Evolutionary conservation across 139 green algal genomes (phyloP).

Genomic region (Zygnema cylindricum): DNA sequence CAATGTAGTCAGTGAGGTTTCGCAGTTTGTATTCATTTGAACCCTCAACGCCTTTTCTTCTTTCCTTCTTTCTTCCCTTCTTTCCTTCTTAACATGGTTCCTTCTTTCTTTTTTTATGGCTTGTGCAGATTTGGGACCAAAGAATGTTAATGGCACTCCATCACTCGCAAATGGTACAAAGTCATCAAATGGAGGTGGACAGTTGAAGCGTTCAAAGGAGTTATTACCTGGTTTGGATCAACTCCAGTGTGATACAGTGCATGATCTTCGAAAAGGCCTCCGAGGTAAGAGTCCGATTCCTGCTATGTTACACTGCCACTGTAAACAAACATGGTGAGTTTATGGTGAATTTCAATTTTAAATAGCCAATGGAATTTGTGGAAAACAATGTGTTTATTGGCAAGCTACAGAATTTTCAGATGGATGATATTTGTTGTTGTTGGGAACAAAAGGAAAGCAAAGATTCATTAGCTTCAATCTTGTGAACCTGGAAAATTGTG

Average conservation of each 20-base stretch:
- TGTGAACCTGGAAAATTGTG: too few species aligned
- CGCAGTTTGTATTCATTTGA: background rate
- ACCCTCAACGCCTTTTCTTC: background rate
- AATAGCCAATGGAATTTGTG: too few species aligned
- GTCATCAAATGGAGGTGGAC: background rate
- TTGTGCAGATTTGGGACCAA: background rate
- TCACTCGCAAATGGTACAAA: background rate
- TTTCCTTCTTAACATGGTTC: background rate
- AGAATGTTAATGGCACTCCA: background rate
- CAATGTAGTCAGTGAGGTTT: too few species aligned
- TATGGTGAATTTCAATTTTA: too few species aligned
- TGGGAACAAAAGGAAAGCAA: background rate
- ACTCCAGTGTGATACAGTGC: conserved; percentile 3
- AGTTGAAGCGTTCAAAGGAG: background rate
- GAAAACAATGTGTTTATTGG: too few species aligned
- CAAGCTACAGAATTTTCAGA: too few species aligned
- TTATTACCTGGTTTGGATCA: background rate
- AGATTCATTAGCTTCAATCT: background rate
- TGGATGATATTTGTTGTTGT: background rate
- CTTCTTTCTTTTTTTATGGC: background rate
- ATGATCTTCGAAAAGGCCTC: conserved; percentile 40
- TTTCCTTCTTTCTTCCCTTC: too few species aligned
- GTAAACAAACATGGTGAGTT: too few species aligned
- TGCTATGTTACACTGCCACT: too few species aligned
- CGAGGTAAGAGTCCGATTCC: conserved; percentile 20